These are phyloP conservation scores for Thozetella sp. DNA, from an alignment of 495 filamentous ascomycete genomes.

Conservation along the genomic window DNA sequence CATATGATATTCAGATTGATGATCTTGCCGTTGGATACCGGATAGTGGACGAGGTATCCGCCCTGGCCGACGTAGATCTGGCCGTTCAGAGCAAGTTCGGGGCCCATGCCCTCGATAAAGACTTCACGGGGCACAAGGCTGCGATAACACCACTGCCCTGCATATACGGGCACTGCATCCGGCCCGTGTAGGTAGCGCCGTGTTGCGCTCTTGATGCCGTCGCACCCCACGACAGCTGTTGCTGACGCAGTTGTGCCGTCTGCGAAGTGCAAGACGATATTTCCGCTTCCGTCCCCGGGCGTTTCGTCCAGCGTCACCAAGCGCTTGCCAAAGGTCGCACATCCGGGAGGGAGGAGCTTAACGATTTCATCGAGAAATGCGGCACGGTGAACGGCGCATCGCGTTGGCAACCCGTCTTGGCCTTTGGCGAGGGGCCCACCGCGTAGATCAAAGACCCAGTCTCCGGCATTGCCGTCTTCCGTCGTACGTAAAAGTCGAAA, in stretches of 20 bases:
- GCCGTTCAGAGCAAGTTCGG: background rate
- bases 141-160: slow-evolving; percentile 22
- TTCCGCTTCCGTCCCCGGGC: background rate
- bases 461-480: slow-evolving; percentile 11
- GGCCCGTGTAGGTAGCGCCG: slow-evolving; percentile 25
- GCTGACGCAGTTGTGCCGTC: slow-evolving; percentile 5
- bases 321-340: slow-evolving; percentile 15
- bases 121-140: slow-evolving; percentile 16
- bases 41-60: slow-evolving; percentile 8
- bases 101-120: background rate
- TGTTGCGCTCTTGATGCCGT: slow-evolving; percentile 29
- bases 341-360: slow-evolving; percentile 9
- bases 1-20: slow-evolving; percentile 28
- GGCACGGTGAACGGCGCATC: slow-evolving; percentile 21
- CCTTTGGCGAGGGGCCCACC: slow-evolving; percentile 25
- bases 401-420: slow-evolving; percentile 4
- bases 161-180: slow-evolving; percentile 12
- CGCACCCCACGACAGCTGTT: slow-evolving; percentile 27
- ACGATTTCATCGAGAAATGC: slow-evolving; percentile 19
- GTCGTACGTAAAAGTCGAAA: slow-evolving; percentile 9
- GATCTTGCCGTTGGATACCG: slow-evolving; percentile 15
- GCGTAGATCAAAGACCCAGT: slow-evolving; percentile 17
- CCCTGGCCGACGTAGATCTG: slow-evolving; percentile 3
- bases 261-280: slow-evolving; percentile 9
- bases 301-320: slow-evolving; percentile 9